Conservation (phyloP, 2,329 filamentous ascomycete species). For the Phyllosticta citriasiana region DNA sequence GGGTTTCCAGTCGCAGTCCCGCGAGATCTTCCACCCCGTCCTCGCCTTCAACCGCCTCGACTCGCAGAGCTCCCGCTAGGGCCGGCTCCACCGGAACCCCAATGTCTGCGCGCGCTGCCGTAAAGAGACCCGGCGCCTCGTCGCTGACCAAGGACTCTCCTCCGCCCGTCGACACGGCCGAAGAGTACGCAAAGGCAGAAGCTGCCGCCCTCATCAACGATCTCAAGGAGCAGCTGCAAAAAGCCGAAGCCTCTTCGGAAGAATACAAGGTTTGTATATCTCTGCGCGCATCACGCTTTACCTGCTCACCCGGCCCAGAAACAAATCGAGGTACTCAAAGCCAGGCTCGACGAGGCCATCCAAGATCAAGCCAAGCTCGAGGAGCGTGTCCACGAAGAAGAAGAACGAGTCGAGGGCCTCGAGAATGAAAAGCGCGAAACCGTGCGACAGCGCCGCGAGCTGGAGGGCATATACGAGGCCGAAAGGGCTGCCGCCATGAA, state of each 20-base stretch:
- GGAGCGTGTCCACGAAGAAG: constrained; percentile 76
- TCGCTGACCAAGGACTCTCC: constrained; percentile 21
- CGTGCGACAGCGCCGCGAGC: constrained; percentile 73
- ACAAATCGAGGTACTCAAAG: constrained; percentile 74
- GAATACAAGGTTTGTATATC: constrained; percentile 40
- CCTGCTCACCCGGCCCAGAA: constrained; percentile 42
- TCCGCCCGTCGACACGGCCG: constrained; percentile 16
- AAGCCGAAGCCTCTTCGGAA: constrained; percentile 67
- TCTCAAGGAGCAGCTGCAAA: constrained; percentile 69
- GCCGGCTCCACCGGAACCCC: constrained; percentile 21
- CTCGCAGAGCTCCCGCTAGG: neutral
- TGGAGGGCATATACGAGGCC: constrained; percentile 85
- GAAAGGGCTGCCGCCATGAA: constrained; percentile 80
- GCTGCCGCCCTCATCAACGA: constrained; percentile 72
- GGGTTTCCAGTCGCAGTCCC: constrained; percentile 23
- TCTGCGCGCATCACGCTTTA: neutral
- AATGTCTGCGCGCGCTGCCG: constrained; percentile 29
- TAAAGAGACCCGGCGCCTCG: constrained; percentile 27
- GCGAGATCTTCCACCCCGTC: constrained; percentile 21
- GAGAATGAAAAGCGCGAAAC: constrained; percentile 79
- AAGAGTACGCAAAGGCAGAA: constrained; percentile 66
- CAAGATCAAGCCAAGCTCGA: constrained; percentile 79
- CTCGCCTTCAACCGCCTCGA: constrained; percentile 6
- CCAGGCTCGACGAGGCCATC: constrained; percentile 73
- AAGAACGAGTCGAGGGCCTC: constrained; percentile 70